Base-by-base conservation (phyloP, 2,329 filamentous ascomycete species). In the Colletotrichum cereale region DNA sequence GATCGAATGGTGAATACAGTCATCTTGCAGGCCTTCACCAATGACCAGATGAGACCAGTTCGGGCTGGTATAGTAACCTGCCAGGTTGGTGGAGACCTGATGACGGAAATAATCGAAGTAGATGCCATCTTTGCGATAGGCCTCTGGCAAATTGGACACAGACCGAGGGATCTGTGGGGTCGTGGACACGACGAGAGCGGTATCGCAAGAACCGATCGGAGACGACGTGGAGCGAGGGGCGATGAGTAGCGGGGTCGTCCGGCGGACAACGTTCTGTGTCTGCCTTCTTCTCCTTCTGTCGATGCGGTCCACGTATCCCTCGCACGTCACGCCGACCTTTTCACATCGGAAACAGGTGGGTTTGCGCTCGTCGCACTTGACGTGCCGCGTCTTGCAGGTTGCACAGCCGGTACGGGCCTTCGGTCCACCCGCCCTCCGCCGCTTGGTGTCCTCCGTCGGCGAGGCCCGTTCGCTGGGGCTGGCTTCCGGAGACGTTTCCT, bases 301-400 rank as follows among this genome's bases (percentile, higher is more conserved):
- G 38, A 53, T 36, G 47, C 47, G 47, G 18, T 67, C 44, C 24
- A 55, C 60, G 65, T 73, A 74, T 18, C 73, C 73, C 14, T 71
- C 67, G 62, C 73, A 74, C 7, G 44, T 31, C 10, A 68, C 61
- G 11, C 65, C 53, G 34, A 50, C 57, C 55, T 64, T 67, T 16
- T 64, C 61, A 29, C 73, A 74, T 14, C 71, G 71, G 44, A 52
- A 50, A 64, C 76, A 77, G 18, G 69, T 61, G 38, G 78, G 78
- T 52, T 74, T 76, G 36, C 73, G 66, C 67, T 79, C 76, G 61
- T 78, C 76, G 67, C 78, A 80, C 70, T 80, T 79, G 60, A 79
- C 76, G 38, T 77, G 75, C n/a, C 78, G 75, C 31, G 68, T 57
- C 67, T 78, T 77, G 72, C 72, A 74, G 31, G 67, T 73, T 34